Evolutionary conservation across 2,329 filamentous ascomycete species (phyloP), one percentile per base, ranked within the genome.

Genomic region (Piedraia hortae): DNA sequence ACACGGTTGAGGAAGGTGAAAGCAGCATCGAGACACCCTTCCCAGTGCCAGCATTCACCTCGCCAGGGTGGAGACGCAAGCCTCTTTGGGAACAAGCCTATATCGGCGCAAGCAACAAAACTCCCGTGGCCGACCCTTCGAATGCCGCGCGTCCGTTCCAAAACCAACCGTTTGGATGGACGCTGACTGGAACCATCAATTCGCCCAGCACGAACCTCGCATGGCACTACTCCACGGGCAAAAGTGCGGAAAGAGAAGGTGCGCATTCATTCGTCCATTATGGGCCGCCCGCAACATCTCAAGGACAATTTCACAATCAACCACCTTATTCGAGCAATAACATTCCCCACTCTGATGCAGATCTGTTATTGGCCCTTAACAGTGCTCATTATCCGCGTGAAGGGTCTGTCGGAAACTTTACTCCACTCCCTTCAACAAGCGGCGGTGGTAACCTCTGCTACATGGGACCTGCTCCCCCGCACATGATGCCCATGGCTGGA

Each of bases 121-220:
- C 53, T n/a, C 52, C 54, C 2, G 46, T 44, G 29, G 46, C 52
- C 17, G 51, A 55, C 27, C 44, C 51, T 6, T 52, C 46, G 33
- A 55, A 60, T 48, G 54, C 40, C 62, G 36, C 22, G 34, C n/a
- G n/a, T 29, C 12, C 10, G 16, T 21, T 18, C 10, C 3, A n/a
- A 24, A 24, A 57, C 59, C 62, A 1, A 74, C n/a, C n/a, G n/a
- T n/a, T n/a, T n/a, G 77, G 74, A 1, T 88, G 73, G 70, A 78
- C 74, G 5, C 48, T 89, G n/a, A 77, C 77, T 0, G 77, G 77
- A 8, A 82, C 70, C 2, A 78, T 74, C 24, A 77, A 88, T 36
- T 85, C 74, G 3, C 70, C 74, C 1, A 78, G 66, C 30, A 77
- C 75, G 0, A 85, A 74, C 37, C 50, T 89, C 4, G 80, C 75